phyloP scores from a whole-genome alignment of 2,329 filamentous ascomycete species.

The Penicillium sp. region DNA sequence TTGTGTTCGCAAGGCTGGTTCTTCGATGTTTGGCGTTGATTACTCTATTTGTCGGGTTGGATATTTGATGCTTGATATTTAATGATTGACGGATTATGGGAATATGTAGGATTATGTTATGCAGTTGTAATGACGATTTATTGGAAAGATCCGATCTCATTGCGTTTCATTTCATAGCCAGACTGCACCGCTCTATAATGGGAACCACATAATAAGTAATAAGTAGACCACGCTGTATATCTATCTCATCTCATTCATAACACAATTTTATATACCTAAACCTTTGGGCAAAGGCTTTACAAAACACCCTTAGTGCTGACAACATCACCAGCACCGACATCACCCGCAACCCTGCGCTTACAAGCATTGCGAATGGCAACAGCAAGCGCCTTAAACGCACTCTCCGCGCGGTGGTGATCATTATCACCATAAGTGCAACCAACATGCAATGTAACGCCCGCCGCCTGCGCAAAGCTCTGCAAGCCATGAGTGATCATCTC shows the following conservation, averaged over 20 bases:
- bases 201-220: background rate
- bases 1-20: constrained; percentile 7
- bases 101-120: background rate
- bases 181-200: background rate
- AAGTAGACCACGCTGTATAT: background rate
- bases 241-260: constrained; percentile 5
- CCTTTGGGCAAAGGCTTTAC: constrained; percentile 30
- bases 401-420: constrained; percentile 94
- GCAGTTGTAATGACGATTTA: background rate
- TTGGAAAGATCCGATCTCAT: background rate
- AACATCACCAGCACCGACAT: constrained; percentile 85
- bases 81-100: background rate
- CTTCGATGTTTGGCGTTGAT: background rate
- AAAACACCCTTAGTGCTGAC: constrained; percentile 95
- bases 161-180: background rate
- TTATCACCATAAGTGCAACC: constrained; percentile 88
- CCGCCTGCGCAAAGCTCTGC: constrained; percentile 88
- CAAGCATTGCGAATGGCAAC: constrained; percentile 79
- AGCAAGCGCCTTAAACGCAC: constrained; percentile 93
- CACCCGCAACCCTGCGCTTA: constrained; percentile 67
- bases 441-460: constrained; percentile 90
- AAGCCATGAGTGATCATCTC: constrained; percentile 98
- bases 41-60: background rate
- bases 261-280: constrained; percentile 1
- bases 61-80: background rate